Conservation (phyloP, 2,329 filamentous ascomycete genomes). For the Talaromyces islandicus region DNA sequence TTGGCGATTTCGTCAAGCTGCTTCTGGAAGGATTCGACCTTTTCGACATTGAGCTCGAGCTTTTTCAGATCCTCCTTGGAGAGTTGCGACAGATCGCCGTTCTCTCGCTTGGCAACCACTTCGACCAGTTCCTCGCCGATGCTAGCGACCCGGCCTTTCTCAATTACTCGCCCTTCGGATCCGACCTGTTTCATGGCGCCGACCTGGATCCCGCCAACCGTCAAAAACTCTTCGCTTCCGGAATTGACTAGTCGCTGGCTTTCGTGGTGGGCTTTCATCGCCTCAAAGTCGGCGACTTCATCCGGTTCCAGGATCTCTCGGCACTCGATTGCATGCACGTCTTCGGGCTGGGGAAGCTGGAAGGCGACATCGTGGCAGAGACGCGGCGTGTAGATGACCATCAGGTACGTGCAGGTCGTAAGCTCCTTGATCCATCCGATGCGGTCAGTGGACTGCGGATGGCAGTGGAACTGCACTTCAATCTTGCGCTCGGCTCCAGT, state of each 20-base stretch:
- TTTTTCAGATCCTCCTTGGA: constrained; percentile 62
- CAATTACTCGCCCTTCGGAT: constrained; percentile 50
- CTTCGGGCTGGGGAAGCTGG: constrained; percentile 69
- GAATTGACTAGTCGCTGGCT: constrained; percentile 28
- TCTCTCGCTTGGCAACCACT: constrained; percentile 51
- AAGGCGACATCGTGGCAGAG: constrained; percentile 86
- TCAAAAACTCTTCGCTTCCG: constrained; percentile 25
- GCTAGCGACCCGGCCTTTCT: constrained; percentile 52
- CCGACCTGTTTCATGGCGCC: constrained; percentile 53
- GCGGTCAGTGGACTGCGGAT: constrained; percentile 66
- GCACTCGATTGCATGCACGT: constrained; percentile 71
- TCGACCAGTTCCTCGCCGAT: constrained; percentile 44
- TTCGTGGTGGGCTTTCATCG: constrained; percentile 28
- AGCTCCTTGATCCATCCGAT: constrained; percentile 94
- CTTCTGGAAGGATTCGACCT: constrained; percentile 63
- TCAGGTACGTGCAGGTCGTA: constrained; percentile 83
- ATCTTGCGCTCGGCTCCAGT: constrained; percentile 76
- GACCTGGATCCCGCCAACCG: constrained; percentile 53
- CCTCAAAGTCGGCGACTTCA: constrained; percentile 45
- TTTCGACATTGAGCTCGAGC: constrained; percentile 59
- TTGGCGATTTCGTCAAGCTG: constrained; percentile 64
- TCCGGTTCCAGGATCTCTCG: constrained; percentile 60
- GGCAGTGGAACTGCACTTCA: constrained; percentile 74
- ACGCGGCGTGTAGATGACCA: constrained; percentile 85
- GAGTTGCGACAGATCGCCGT: constrained; percentile 56